phyloP scores from a whole-genome alignment of 2,329 filamentous ascomycete species.

The Stagonosporopsis rhizophila region DNA sequence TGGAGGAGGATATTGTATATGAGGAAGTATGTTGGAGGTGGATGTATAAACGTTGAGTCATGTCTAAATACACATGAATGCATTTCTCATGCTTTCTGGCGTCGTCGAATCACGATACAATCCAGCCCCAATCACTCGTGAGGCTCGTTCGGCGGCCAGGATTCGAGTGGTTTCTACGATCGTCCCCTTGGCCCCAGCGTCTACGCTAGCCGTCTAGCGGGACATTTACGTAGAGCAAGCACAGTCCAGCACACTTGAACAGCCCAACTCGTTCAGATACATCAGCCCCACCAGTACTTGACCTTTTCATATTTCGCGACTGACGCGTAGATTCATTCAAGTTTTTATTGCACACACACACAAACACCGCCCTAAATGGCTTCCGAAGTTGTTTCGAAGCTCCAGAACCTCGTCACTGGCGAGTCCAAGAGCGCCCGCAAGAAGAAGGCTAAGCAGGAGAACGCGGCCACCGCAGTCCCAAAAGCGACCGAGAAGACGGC shows the following conservation, averaged over 20 bases:
- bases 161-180: conserved; percentile 15
- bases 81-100: not conserved
- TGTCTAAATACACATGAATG: not conserved
- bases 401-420: conserved; percentile 65
- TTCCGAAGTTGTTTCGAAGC: conserved; percentile 69
- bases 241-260: conserved; percentile 12
- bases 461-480: conserved; percentile 51
- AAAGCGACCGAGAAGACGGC: conserved; percentile 49
- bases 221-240: conserved; percentile 16
- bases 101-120: not conserved
- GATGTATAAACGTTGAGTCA: not conserved
- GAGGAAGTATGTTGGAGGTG: not conserved
- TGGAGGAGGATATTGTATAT: not conserved
- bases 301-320: conserved; percentile 11
- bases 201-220: conserved; percentile 3
- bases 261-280: conserved; percentile 19
- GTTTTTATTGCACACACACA: conserved; percentile 14
- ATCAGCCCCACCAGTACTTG: conserved; percentile 14
- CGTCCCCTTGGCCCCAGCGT: conserved; percentile 8
- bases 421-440: conserved; percentile 62
- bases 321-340: conserved; percentile 24
- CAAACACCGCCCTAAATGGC: conserved; percentile 34
- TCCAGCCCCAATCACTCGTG: not conserved
- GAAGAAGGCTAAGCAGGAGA: conserved; percentile 58
- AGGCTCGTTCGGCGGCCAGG: not conserved